Base-by-base conservation (phyloP, 331 rosid genomes). In the Pyrus hybrid region DNA sequence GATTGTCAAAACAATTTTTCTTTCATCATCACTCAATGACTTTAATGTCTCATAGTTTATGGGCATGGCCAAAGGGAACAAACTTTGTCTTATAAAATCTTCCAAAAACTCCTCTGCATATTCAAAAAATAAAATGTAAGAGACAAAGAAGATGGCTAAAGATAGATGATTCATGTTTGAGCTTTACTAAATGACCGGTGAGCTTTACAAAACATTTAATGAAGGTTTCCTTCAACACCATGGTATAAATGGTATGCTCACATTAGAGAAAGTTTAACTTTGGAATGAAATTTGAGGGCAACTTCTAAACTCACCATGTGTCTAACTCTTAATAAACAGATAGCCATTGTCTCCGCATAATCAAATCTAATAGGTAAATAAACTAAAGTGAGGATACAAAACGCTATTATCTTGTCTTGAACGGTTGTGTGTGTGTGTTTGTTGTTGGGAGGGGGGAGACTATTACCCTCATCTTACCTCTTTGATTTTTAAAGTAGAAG, bases 1-100 rank as follows among this genome's bases (percentile, higher is more conserved):
- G 74, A 94, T 85, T 79, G 99, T 86, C 80, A 92, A 81, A 71
- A 81, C 96, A 78, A 92, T 86, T 85, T 92, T 90, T 81, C 99
- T 86, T 41, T 83, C 90, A 79, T 94, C 93, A 33, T 87, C 91
- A 63, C 79, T 85, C 73, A 94, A 54, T 61, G 84, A 76, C 83
- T 85, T 92, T 62, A 94, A 86, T 28, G 97, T 82, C 61, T 92
- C 97, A 11, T 61, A 70, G 69, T 91, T 89, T 75, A 94, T 83
- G 25, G 97, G 99, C 47, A 89, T 81, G 73, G 45, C 97, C 73
- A 89, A 77, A 76, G 99, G 99, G 68, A 92, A 77, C 79, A 94
- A 73, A 70, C 85, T 90, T 77, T 87, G 97, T 79, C 80, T 92
- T 56, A 94, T 71, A 78, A 90, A 94, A 58, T 83, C 93, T 81